Conservation (phyloP, 176 grass and related monocot genomes). For the Olyra latifolia region DNA sequence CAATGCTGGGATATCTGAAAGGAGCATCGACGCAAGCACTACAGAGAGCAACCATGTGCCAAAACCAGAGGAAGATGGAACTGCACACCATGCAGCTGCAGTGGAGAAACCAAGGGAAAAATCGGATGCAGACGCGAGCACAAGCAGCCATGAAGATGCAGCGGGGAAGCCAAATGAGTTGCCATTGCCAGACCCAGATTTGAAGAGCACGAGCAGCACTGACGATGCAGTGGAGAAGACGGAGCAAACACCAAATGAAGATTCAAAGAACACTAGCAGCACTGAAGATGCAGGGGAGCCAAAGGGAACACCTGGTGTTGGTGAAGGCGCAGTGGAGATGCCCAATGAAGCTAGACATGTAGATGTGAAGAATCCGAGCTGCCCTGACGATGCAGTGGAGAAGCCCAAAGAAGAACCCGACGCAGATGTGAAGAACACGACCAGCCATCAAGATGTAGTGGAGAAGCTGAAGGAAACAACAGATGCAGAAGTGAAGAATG, state of each 20-base stretch:
- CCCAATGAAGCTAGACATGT: neutral
- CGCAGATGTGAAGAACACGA: neutral
- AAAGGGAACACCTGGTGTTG: neutral
- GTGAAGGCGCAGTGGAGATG: neutral
- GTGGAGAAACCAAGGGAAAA: neutral
- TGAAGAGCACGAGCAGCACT: neutral
- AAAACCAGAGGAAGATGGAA: slow-evolving; percentile 8
- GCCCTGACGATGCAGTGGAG: neutral
- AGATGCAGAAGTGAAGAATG: slow-evolving; percentile 13
- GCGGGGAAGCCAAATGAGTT: neutral
- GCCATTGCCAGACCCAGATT: neutral
- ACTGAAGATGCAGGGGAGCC: neutral
- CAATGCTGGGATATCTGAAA: neutral
- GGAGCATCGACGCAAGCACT: slow-evolving; percentile 2
- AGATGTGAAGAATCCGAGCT: neutral
- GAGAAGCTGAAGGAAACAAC: slow-evolving; percentile 1
- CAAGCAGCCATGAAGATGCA: neutral
- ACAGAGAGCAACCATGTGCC: neutral
- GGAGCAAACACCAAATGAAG: neutral
- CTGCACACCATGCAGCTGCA: neutral
- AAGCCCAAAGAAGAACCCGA: neutral
- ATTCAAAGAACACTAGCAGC: neutral
- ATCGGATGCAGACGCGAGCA: neutral
- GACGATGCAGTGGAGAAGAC: neutral
- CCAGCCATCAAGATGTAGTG: neutral